phyloP scores from a whole-genome alignment of 768 basidiomycete genomes.

The Suillus alpinus region DNA sequence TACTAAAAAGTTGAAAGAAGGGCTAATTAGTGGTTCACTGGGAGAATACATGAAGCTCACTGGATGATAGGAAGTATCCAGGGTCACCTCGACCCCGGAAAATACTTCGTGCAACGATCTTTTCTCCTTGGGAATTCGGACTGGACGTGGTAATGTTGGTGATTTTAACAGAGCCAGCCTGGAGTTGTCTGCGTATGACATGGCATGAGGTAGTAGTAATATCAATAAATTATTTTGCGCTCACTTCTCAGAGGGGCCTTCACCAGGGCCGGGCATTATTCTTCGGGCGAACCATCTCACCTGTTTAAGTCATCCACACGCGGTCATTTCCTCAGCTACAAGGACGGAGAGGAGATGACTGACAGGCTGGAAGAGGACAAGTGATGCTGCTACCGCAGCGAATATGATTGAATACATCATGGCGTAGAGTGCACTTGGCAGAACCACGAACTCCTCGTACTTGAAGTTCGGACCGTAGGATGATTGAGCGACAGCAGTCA shows the following conservation, averaged over 20 bases:
- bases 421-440: slow-evolving; percentile 38
- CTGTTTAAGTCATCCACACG: slow-evolving; percentile 31
- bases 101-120: slow-evolving; percentile 50
- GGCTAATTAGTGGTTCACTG: not conserved
- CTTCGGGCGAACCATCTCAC: slow-evolving; percentile 54
- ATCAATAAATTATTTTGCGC: slow-evolving; percentile 21
- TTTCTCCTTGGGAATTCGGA: slow-evolving; percentile 37
- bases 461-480: slow-evolving; percentile 70
- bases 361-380: slow-evolving; percentile 38
- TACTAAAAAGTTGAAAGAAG: slow-evolving; percentile 36
- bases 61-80: slow-evolving; percentile 59
- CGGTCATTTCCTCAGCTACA: not conserved
- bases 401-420: slow-evolving; percentile 37
- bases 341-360: slow-evolving; percentile 12
- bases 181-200: slow-evolving; percentile 41
- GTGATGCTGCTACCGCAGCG: slow-evolving; percentile 16
- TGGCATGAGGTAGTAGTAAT: not conserved
- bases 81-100: slow-evolving; percentile 75
- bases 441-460: slow-evolving; percentile 69
- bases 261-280: slow-evolving; percentile 50
- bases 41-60: slow-evolving; percentile 34
- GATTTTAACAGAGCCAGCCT: slow-evolving; percentile 57
- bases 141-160: slow-evolving; percentile 72
- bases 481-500: slow-evolving; percentile 16
- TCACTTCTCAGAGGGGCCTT: slow-evolving; percentile 65